Evolutionary conservation across 345 rosid genomes (phyloP).

Genomic region (Nephelium lappaceum): DNA sequence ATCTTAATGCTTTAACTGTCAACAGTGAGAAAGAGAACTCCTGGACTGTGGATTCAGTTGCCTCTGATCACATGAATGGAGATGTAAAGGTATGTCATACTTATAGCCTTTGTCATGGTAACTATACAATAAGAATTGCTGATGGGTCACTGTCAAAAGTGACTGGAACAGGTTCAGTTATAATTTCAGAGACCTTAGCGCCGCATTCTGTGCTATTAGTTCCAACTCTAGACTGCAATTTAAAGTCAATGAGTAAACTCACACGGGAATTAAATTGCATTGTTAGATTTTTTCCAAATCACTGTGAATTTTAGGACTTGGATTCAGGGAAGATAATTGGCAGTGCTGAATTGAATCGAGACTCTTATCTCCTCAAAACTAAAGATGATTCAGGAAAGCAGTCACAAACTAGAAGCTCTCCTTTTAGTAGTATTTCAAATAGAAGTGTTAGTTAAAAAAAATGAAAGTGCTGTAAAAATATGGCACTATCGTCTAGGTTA

Average conservation of each 20-base stretch:
- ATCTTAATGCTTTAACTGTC: not conserved
- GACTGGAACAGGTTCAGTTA: too few relatives aligned
- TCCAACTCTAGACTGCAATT: not conserved
- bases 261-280: not conserved
- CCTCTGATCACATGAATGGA: constrained; percentile 6
- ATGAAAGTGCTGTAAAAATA: not conserved
- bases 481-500: not conserved
- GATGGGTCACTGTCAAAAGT: not conserved
- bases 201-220: not conserved
- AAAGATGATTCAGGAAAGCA: too few relatives aligned
- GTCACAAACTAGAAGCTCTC: too few relatives aligned
- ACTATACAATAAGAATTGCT: not conserved
- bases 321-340: not conserved
- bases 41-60: not conserved
- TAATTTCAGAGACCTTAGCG: not conserved
- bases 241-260: not conserved
- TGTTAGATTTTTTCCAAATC: too few relatives aligned
- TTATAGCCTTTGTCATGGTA: not conserved
- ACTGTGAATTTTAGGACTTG: not conserved
- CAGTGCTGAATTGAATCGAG: not conserved
- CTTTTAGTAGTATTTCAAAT: too few relatives aligned
- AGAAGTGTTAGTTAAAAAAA: not conserved
- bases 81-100: not conserved
- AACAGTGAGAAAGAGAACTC: not conserved
- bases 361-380: not conserved